Percentiles rank a stretch among this genome's conserved stretches.
These are phyloP conservation scores for Exobasidium cylindrosporum DNA, from an alignment of 1,284 basidiomycete species.

Conservation along the genomic window DNA sequence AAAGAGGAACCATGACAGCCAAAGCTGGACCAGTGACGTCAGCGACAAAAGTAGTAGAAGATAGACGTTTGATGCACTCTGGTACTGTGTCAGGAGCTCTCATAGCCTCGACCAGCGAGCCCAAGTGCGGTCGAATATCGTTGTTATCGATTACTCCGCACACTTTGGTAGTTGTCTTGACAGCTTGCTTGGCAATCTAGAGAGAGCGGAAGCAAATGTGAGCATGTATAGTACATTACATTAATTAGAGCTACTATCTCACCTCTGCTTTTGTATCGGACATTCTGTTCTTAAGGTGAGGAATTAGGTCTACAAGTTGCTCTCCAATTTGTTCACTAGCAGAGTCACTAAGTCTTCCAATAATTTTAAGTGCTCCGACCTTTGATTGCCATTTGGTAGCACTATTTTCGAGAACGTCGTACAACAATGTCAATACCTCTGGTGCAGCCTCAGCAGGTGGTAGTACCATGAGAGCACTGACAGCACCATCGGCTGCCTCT, in stretches of 20 bases:
- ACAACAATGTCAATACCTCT: constrained; percentile 69
- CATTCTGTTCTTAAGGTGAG: constrained; percentile 85
- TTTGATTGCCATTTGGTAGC: constrained; percentile 90
- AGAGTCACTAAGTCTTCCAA: constrained; percentile 65
- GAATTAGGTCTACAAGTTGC: constrained; percentile 77
- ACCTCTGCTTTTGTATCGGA: constrained; percentile 97
- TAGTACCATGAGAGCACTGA: constrained; percentile 78
- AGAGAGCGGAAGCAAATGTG: constrained; percentile 5
- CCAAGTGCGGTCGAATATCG: constrained; percentile 86
- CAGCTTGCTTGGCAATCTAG: constrained; percentile 80
- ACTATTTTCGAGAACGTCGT: constrained; percentile 68
- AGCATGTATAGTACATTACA: neutral
- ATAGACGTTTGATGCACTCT: constrained; percentile 90
- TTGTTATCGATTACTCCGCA: constrained; percentile 91
- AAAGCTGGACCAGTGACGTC: constrained; percentile 95
- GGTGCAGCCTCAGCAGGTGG: constrained; percentile 75
- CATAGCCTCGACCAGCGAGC: constrained; percentile 82
- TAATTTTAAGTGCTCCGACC: constrained; percentile 78
- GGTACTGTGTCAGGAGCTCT: constrained; percentile 77
- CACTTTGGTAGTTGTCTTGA: constrained; percentile 87
- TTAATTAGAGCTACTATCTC: constrained; percentile 10
- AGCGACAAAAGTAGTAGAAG: constrained; percentile 91
- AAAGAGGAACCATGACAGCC: constrained; percentile 89
- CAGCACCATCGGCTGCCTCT: constrained; percentile 74
- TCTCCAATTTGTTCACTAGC: constrained; percentile 79